A percentile compares a stretch with the other conserved stretches of the same genome.
These are phyloP conservation scores for Metschnikowia shivogae DNA, from an alignment of 805 yeast species.

Conservation along the genomic window DNA sequence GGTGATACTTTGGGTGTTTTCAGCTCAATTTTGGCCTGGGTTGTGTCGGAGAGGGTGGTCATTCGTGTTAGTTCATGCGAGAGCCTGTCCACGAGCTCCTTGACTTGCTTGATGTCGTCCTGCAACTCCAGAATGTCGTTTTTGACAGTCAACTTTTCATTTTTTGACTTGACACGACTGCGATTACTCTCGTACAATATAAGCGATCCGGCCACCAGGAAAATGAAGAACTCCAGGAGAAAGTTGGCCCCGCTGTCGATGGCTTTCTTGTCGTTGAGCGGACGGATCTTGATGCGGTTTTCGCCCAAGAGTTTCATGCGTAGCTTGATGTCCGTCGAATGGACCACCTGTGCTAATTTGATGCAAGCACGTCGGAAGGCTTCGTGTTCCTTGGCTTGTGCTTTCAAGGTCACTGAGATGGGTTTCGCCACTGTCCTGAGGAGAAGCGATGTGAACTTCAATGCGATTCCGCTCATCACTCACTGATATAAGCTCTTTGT, in stretches of 20 bases:
- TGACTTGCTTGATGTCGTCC: conserved; percentile 60
- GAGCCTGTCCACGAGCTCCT: conserved; percentile 21
- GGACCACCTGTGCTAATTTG: conserved; percentile 65
- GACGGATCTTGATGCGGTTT: conserved; percentile 55
- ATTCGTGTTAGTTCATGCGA: conserved; percentile 12
- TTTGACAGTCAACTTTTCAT: conserved; percentile 59
- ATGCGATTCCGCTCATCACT: conserved; percentile 69
- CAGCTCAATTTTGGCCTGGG: background rate
- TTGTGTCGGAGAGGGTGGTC: conserved; percentile 4
- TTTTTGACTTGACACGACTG: conserved; percentile 58
- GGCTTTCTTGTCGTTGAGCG: conserved; percentile 77
- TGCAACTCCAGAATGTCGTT: conserved; percentile 70
- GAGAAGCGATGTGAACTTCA: conserved; percentile 67
- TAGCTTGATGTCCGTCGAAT: conserved; percentile 58
- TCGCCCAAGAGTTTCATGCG: conserved; percentile 59
- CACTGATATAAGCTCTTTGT: too few relatives aligned
- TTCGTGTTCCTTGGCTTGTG: conserved; percentile 72
- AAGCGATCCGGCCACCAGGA: conserved; percentile 74
- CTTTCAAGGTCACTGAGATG: conserved; percentile 63
- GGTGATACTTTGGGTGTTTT: background rate
- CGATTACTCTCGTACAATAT: conserved; percentile 69
- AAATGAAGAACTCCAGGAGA: conserved; percentile 71
- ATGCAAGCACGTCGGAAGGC: conserved; percentile 61
- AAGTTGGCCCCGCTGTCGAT: conserved; percentile 79
- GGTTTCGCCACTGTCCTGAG: conserved; percentile 79